These are phyloP conservation scores for Cutaneotrichosporon mucoides DNA, from an alignment of 1,284 basidiomycete genomes.

Conservation along the genomic window DNA sequence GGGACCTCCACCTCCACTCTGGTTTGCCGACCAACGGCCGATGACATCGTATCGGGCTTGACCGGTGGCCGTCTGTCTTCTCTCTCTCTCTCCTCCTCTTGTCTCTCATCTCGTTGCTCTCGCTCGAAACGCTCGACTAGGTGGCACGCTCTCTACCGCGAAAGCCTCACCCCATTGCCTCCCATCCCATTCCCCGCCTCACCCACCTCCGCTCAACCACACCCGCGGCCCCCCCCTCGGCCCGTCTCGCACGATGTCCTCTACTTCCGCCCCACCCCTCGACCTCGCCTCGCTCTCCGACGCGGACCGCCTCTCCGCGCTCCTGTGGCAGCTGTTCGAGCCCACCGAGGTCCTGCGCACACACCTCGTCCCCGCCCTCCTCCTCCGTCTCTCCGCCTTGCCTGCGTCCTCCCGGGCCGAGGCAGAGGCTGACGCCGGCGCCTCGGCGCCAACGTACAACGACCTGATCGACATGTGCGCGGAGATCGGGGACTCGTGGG, in stretches of 20 bases:
- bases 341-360: constrained; percentile 24
- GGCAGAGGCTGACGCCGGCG: constrained; percentile 4
- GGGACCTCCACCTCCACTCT: too few relatives aligned
- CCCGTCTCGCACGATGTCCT: background rate
- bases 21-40: too few relatives aligned
- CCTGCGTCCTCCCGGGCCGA: too few relatives aligned
- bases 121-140: too few relatives aligned
- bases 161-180: too few relatives aligned
- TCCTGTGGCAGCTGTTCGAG: constrained; percentile 35
- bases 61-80: too few relatives aligned
- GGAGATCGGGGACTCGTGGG: constrained; percentile 58
- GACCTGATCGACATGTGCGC: constrained; percentile 61
- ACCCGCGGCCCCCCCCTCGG: background rate
- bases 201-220: too few relatives aligned
- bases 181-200: too few relatives aligned
- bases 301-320: constrained; percentile 12
- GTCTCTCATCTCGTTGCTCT: too few relatives aligned
- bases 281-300: background rate
- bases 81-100: too few relatives aligned
- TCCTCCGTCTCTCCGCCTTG: background rate
- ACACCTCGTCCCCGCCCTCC: constrained; percentile 31
- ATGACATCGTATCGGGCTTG: too few relatives aligned
- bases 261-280: background rate
- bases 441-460: constrained; percentile 51
- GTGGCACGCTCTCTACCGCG: too few relatives aligned